Evolutionary conservation across 202 grass and related monocot genomes (phyloP), one percentile per base, ranked within the genome.

Genomic region (Zoysia matrella): DNA sequence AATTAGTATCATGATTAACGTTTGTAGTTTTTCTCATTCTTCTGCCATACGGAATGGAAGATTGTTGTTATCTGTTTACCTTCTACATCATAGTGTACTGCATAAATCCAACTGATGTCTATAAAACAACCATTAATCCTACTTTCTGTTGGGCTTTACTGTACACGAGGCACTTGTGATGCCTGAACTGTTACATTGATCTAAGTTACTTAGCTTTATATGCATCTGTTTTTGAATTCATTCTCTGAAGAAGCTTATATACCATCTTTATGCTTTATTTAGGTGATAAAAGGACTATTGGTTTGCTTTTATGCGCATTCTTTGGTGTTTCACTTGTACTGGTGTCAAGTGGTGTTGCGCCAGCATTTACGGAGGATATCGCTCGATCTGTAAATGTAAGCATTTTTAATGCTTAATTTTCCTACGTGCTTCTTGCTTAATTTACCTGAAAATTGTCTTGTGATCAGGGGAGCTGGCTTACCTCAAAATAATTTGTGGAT

Each of bases 351-450:
- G 95, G 90, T 49, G 64, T 93, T 72, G 67, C 90, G 39, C 92
- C 92, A 66, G 72, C 92, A 91, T 98, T 91, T 84, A 95, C 92
- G 0, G 92, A 93, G 71, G 95, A 98, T 61, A 86, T 93, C 54
- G 85, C 92, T 88, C 91, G 92, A 82, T 52, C 95, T 89, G 84
- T 95, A 86, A 98, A 95, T 87, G 95, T 98, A 91, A 91, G 92
- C 78, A 58, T 45, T 72, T 68, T 83, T 73, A 60, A n/a, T 60
- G 6, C 49, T 70, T 65, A 65, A n/a, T 62, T 87, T 0, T 11
- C 3, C 66, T 83, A 54, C 8, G n/a, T 73, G 64, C 53, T 52
- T 45, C 60, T 12, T 43, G 0, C 18, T 82, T 44, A 14, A 39
- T 85, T 76, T 52, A 56, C 71, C 46, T 80, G 14, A 41, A 56